Conservation (phyloP, 192 early-diverging fungal species). For the Spizellomyces punctatus region DNA sequence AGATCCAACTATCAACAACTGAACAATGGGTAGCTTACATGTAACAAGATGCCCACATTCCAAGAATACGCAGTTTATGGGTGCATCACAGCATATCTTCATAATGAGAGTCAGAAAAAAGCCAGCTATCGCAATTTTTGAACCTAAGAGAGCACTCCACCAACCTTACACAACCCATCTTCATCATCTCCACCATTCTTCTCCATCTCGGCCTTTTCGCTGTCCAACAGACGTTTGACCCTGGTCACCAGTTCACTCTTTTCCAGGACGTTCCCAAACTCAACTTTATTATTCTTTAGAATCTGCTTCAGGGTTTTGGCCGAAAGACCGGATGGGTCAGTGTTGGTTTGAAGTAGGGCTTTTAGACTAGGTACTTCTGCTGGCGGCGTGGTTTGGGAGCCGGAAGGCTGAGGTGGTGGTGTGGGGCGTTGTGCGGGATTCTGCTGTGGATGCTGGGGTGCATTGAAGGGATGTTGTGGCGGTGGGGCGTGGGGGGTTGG, state of each 20-base stretch:
- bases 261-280: conserved; percentile 70
- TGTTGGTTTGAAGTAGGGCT: conserved; percentile 38
- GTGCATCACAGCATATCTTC: conserved; percentile 77
- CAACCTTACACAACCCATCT: conserved; percentile 67
- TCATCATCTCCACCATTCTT: conserved; percentile 55
- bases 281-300: conserved; percentile 65
- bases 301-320: conserved; percentile 71
- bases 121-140: neutral
- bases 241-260: conserved; percentile 72
- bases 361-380: conserved; percentile 25
- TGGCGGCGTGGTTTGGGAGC: conserved; percentile 6
- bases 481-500: too few species aligned
- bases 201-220: neutral
- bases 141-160: too few species aligned
- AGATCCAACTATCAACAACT: neutral
- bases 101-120: neutral
- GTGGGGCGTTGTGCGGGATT: neutral
- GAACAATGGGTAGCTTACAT: conserved; percentile 37
- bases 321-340: conserved; percentile 59
- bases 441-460: conserved; percentile 7
- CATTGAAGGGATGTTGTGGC: too few species aligned
- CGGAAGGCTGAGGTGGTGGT: neutral
- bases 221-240: conserved; percentile 66
- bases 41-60: conserved; percentile 87
- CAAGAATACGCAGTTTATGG: conserved; percentile 80